Conservation (phyloP, 106 monocot species). For the Dendrobium catenatum region DNA sequence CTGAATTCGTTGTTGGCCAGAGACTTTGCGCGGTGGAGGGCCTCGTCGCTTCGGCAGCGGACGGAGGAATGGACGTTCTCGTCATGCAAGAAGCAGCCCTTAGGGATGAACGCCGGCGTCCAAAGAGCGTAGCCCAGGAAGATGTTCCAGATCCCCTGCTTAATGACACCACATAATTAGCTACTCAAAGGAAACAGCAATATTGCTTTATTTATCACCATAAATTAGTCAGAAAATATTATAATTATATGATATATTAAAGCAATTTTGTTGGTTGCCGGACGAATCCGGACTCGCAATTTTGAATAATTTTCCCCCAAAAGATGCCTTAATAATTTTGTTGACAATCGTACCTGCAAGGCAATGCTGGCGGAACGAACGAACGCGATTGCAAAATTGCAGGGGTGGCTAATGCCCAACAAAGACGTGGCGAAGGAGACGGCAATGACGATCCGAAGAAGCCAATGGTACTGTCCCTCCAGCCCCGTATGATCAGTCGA, state of each 20-base stretch:
- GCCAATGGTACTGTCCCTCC: slow-evolving; percentile 79
- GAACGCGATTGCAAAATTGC: slow-evolving; percentile 46
- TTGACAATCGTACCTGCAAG: background rate
- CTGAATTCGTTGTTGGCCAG: slow-evolving; percentile 56
- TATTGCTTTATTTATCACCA: no score
- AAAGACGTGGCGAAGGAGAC: slow-evolving; percentile 50
- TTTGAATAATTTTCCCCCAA: no score
- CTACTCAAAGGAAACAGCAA: no score
- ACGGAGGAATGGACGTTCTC: slow-evolving; percentile 50
- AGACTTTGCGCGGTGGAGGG: slow-evolving; percentile 46
- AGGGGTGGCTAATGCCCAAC: slow-evolving; percentile 25
- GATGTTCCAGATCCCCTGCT: slow-evolving; percentile 55
- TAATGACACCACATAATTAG: no score
- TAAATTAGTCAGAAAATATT: no score
- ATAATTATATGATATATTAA: no score
- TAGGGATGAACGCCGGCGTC: slow-evolving; percentile 34
- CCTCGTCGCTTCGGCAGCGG: slow-evolving; percentile 27
- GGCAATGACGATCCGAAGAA: slow-evolving; percentile 50
- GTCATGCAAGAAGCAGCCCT: slow-evolving; percentile 45
- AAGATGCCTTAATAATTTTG: no score
- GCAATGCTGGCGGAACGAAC: slow-evolving; percentile 56
- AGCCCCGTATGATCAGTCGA: slow-evolving; percentile 83
- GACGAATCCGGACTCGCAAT: no score
- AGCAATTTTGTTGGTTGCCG: no score
- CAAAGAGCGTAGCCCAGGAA: slow-evolving; percentile 69